Percentiles rank a stretch among this genome's conserved stretches.
Evolutionary conservation across 2,329 filamentous ascomycete species (phyloP).

Genomic region (Penicillium janthinellum): DNA sequence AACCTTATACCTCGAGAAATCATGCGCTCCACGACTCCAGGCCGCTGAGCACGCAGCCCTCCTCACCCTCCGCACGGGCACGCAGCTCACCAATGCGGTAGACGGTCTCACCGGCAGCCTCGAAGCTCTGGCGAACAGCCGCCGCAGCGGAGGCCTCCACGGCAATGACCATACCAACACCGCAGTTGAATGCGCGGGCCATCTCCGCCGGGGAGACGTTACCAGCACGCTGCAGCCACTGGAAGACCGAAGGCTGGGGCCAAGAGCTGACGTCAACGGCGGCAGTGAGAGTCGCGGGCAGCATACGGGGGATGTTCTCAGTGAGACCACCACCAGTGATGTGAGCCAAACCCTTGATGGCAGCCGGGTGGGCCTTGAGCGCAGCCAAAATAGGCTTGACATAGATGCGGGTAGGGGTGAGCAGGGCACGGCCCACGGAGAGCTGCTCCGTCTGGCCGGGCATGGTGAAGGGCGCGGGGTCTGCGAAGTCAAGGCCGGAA

Average conservation of each 20-base stretch:
- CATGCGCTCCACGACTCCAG: slow-evolving; percentile 51
- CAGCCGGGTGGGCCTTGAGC: slow-evolving; percentile 53
- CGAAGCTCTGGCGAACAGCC: slow-evolving; percentile 54
- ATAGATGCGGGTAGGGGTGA: slow-evolving; percentile 92
- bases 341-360: slow-evolving; percentile 88
- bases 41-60: slow-evolving; percentile 66
- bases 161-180: slow-evolving; percentile 89
- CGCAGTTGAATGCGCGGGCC: slow-evolving; percentile 91
- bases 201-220: slow-evolving; percentile 78
- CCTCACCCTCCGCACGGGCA: slow-evolving; percentile 52
- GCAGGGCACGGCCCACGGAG: slow-evolving; percentile 70
- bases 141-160: slow-evolving; percentile 54
- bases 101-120: slow-evolving; percentile 72
- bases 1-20: slow-evolving; percentile 5
- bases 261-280: slow-evolving; percentile 77
- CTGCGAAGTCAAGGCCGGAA: slow-evolving; percentile 70
- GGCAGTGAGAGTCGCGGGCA: slow-evolving; percentile 75
- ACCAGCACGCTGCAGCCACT: slow-evolving; percentile 75
- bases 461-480: slow-evolving; percentile 74
- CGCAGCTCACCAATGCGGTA: slow-evolving; percentile 74
- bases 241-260: slow-evolving; percentile 76
- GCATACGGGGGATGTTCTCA: slow-evolving; percentile 94
- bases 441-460: slow-evolving; percentile 64
- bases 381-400: slow-evolving; percentile 77
- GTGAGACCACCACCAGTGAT: slow-evolving; percentile 92